A percentile compares a stretch with the other conserved stretches of the same genome.
Evolutionary conservation across 441 rosid genomes (phyloP).

Genomic region (Codiaeum variegatum): DNA sequence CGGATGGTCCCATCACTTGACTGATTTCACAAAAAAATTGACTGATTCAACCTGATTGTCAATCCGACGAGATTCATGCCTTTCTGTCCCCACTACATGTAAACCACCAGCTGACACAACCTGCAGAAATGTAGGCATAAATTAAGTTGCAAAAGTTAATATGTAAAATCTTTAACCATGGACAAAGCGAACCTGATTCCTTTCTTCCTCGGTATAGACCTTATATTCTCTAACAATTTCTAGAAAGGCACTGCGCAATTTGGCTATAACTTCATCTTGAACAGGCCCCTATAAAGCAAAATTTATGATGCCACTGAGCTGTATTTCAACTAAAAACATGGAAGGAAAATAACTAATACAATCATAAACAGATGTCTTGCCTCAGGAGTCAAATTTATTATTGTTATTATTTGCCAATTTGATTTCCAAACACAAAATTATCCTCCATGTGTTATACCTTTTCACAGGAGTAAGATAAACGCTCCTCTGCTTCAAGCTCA

Average conservation of each 20-base stretch:
- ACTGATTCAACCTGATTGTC: conserved; percentile 75
- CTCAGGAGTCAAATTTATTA: conserved; percentile 1
- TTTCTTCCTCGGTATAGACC: conserved; percentile 81
- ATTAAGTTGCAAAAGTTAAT: conserved; percentile 16
- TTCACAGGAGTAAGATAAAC: conserved; percentile 90
- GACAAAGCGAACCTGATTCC: conserved; percentile 53
- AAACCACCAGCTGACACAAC: conserved; percentile 93
- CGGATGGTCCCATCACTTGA: conserved; percentile 6
- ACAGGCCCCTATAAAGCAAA: conserved; percentile 68
- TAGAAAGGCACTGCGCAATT: conserved; percentile 70
- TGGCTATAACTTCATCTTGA: conserved; percentile 84
- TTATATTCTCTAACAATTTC: conserved; percentile 74
- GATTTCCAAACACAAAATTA: conserved; percentile 9
- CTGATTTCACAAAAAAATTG: neutral
- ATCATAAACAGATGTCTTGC: neutral
- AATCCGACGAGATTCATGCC: conserved; percentile 89
- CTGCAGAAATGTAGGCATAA: conserved; percentile 36
- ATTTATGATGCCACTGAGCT: conserved; percentile 8
- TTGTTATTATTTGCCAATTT: neutral
- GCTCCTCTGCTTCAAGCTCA: conserved; percentile 97
- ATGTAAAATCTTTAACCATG: conserved; percentile 9
- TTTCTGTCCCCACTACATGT: conserved; percentile 90
- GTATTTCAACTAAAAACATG: neutral
- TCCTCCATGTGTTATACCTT: conserved; percentile 46
- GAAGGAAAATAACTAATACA: conserved; percentile 3